Evolutionary conservation across 1,139 yeast species (phyloP).

Genomic region (Diutina scorzettiae): DNA sequence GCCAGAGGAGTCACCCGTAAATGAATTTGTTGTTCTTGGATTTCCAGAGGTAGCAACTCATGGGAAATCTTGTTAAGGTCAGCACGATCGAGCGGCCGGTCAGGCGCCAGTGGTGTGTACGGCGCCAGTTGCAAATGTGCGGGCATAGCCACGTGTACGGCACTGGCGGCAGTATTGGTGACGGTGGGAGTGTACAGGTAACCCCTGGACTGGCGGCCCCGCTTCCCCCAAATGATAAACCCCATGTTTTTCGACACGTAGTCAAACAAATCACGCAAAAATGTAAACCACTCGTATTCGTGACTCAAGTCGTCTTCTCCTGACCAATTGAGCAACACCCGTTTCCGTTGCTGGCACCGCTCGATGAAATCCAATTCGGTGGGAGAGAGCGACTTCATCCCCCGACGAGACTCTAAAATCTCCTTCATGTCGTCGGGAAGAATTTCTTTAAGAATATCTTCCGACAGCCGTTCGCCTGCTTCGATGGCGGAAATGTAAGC

Average conservation of each 20-base stretch:
- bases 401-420: constrained; percentile 35
- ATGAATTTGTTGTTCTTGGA: constrained; percentile 34
- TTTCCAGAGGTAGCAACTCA: constrained; percentile 29
- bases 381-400: constrained; percentile 38
- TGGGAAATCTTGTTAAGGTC: constrained; percentile 3
- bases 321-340: constrained; percentile 39
- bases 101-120: neutral
- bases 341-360: constrained; percentile 59
- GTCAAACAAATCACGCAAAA: constrained; percentile 62
- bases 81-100: neutral
- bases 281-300: constrained; percentile 64
- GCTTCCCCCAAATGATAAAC: constrained; percentile 55
- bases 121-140: constrained; percentile 5
- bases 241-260: constrained; percentile 70
- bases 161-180: neutral
- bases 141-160: constrained; percentile 4
- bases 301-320: constrained; percentile 35
- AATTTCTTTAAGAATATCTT: constrained; percentile 62
- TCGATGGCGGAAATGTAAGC: constrained; percentile 85
- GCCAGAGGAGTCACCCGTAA: constrained; percentile 17
- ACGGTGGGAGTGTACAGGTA: constrained; percentile 2
- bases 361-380: constrained; percentile 61
- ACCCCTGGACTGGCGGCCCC: constrained; percentile 2
- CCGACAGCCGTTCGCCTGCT: constrained; percentile 54
- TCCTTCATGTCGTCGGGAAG: constrained; percentile 59